These are phyloP conservation scores for Boletus vermiculosoides DNA, from an alignment of 768 basidiomycete species.

Conservation along the genomic window DNA sequence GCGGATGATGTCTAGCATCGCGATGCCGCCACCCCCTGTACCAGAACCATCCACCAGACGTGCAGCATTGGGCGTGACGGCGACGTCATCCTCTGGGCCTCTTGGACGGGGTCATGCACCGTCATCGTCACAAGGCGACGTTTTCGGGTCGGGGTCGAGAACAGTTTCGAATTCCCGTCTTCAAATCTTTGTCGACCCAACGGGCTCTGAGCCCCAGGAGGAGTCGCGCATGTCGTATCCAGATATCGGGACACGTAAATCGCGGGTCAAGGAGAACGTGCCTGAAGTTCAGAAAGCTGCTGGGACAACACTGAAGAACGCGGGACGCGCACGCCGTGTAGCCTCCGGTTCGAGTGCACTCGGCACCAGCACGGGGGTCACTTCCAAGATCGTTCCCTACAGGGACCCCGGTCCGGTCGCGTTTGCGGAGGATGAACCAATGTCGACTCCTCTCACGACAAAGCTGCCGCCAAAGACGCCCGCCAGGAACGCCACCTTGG, in stretches of 20 bases:
- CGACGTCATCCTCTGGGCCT: constrained; percentile 35
- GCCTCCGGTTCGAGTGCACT: constrained; percentile 35
- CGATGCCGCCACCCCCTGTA: constrained; percentile 37
- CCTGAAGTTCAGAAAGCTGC: constrained; percentile 66
- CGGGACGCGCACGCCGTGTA: constrained; percentile 54
- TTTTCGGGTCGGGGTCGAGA: constrained; percentile 33
- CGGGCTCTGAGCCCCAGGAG: constrained; percentile 47
- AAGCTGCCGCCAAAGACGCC: constrained; percentile 36
- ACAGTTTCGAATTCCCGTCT: constrained; percentile 55
- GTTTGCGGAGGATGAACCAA: constrained; percentile 19
- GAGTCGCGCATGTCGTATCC: constrained; percentile 54
- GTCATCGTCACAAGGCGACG: constrained; percentile 25
- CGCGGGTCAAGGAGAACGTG: constrained; percentile 76
- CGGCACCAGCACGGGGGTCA: constrained; percentile 22
- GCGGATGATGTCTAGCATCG: constrained; percentile 70
- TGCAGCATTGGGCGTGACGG: constrained; percentile 45
- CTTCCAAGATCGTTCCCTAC: constrained; percentile 63
- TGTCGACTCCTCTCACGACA: constrained; percentile 33
- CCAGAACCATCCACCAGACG: constrained; percentile 40
- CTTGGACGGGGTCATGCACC: constrained; percentile 15
- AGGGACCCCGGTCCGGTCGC: constrained; percentile 57
- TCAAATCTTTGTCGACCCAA: constrained; percentile 72
- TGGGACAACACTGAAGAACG: constrained; percentile 65
- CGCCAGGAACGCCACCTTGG: constrained; percentile 33
- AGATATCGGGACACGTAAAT: constrained; percentile 75